These are phyloP conservation scores for Schoenoplectus tabernaemontani DNA, from an alignment of 202 grass and related monocot genomes.

Conservation along the genomic window DNA sequence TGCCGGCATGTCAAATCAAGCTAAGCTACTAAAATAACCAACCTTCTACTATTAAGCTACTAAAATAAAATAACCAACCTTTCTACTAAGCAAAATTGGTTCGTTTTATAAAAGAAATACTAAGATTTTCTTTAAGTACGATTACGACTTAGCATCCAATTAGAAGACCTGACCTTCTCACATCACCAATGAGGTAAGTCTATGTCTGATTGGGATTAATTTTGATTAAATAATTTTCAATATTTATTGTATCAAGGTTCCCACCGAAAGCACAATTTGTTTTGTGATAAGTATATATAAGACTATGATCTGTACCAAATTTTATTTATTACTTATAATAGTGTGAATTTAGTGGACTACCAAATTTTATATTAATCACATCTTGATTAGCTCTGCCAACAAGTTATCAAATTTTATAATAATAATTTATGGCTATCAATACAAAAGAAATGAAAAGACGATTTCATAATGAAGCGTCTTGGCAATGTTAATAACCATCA, in stretches of 20 bases:
- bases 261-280: background rate
- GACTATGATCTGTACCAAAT: background rate
- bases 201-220: too few relatives aligned
- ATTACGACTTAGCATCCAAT: too few relatives aligned
- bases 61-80: too few relatives aligned
- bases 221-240: background rate
- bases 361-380: background rate
- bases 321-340: too few relatives aligned
- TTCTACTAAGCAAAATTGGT: too few relatives aligned
- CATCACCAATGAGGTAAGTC: too few relatives aligned
- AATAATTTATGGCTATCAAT: background rate
- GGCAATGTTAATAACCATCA: too few relatives aligned
- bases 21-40: background rate
- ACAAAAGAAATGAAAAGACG: too few relatives aligned
- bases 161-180: too few relatives aligned
- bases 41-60: background rate
- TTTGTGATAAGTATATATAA: background rate
- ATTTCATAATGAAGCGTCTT: too few relatives aligned
- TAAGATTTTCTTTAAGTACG: too few relatives aligned
- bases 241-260: background rate
- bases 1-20: background rate
- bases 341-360: background rate
- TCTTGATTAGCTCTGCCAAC: background rate
- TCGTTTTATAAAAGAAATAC: too few relatives aligned
- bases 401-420: background rate